Conservation (phyloP, 208 protist species). For the Crithidia fasciculata region DNA sequence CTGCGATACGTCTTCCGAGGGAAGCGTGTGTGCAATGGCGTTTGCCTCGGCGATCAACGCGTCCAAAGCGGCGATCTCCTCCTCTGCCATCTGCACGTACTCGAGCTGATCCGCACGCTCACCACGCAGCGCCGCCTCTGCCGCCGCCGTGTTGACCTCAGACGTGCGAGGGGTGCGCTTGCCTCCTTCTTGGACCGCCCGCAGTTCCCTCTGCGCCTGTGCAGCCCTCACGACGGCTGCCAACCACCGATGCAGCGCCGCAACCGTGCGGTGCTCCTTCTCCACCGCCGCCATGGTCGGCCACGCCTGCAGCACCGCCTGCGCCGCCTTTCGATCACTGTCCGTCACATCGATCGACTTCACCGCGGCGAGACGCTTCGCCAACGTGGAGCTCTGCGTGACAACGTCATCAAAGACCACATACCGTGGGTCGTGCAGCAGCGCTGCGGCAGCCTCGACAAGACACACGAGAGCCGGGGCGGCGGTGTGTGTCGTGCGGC, state of each 20-base stretch:
- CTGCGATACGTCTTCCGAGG: background rate
- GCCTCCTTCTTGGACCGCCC: background rate
- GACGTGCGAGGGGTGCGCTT: background rate
- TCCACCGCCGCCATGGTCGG: constrained; percentile 6
- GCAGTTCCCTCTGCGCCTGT: constrained; percentile 19
- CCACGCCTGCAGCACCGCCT: constrained; percentile 12
- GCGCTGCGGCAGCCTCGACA: constrained; percentile 17
- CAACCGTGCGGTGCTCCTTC: constrained; percentile 16
- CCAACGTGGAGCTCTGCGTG: constrained; percentile 6
- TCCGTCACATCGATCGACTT: constrained; percentile 6
- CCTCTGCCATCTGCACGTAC: constrained; percentile 42
- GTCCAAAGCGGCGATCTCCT: constrained; percentile 46
- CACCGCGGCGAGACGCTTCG: constrained; percentile 14
- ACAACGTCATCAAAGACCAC: constrained; percentile 19
- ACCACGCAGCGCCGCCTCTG: constrained; percentile 17
- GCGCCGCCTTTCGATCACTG: background rate
- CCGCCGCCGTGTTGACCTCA: background rate
- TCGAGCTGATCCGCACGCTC: constrained; percentile 42
- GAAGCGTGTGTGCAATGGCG: background rate
- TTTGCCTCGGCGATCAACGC: constrained; percentile 28
- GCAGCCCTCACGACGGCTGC: constrained; percentile 17
- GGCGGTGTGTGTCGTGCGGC: constrained; percentile 12
- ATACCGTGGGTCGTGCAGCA: constrained; percentile 5
- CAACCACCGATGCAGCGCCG: constrained; percentile 41
- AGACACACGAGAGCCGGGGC: constrained; percentile 5